Evolutionary conservation across 805 yeast species (phyloP).

Genomic region (Candida peoriensis): DNA sequence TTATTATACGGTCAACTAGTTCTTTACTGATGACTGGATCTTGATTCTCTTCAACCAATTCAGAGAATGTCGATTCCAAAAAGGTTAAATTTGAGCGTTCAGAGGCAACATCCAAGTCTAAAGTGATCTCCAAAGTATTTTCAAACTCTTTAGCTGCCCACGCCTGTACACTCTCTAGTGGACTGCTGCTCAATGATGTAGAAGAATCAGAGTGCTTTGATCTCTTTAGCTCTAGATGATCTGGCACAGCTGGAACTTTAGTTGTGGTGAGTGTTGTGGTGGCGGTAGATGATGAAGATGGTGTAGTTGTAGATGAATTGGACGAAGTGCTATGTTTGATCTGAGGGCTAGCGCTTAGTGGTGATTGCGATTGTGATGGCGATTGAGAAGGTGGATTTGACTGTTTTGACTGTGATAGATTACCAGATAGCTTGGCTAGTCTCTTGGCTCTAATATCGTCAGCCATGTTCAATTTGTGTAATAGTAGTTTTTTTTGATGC

Average conservation of each 20-base stretch:
- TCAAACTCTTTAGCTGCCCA: slow-evolving; percentile 12
- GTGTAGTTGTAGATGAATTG: background rate
- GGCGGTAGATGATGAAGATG: background rate
- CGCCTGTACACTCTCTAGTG: slow-evolving; percentile 2
- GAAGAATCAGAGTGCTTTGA: slow-evolving; percentile 1
- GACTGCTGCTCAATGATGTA: slow-evolving; percentile 6
- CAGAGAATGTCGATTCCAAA: slow-evolving; percentile 20
- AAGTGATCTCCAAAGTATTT: slow-evolving; percentile 16
- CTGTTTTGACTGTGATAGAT: slow-evolving; percentile 1
- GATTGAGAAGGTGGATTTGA: background rate
- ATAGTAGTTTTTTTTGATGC: too few species aligned
- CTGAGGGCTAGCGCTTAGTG: too few species aligned
- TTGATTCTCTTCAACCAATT: slow-evolving; percentile 16
- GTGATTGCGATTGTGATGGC: too few species aligned
- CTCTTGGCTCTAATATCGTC: slow-evolving; percentile 35
- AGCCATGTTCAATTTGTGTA: background rate
- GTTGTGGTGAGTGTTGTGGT: too few species aligned
- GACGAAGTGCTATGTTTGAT: background rate
- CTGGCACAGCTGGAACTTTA: too few species aligned
- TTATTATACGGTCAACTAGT: slow-evolving; percentile 43
- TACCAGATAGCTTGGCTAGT: slow-evolving; percentile 16
- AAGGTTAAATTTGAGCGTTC: slow-evolving; percentile 8
- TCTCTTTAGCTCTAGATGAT: slow-evolving; percentile 1
- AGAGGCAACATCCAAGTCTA: slow-evolving; percentile 13
- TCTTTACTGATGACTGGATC: slow-evolving; percentile 16